A percentile compares a stretch with the other conserved stretches of the same genome.
Evolutionary conservation across 2,329 filamentous ascomycete species (phyloP).

Genomic region (Truncatella angustata): DNA sequence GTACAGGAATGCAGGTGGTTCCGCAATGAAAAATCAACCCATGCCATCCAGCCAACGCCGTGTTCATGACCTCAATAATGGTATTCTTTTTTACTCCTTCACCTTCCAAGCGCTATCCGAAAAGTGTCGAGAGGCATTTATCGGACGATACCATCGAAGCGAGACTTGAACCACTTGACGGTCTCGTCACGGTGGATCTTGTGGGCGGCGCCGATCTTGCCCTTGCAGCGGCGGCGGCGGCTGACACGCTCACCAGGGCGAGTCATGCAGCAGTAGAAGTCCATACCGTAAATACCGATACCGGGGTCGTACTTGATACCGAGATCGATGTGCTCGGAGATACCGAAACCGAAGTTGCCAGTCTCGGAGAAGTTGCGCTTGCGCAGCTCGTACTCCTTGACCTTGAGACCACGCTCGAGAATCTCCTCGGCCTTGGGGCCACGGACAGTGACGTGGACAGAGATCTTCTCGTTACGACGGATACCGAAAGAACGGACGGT

Average conservation of each 20-base stretch:
- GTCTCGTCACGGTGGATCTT: slow-evolving; percentile 93
- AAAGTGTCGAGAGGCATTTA: slow-evolving; percentile 54
- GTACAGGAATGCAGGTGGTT: slow-evolving; percentile 40
- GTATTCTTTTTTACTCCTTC: slow-evolving; percentile 24
- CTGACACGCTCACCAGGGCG: slow-evolving; percentile 97
- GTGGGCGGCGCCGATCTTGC: slow-evolving; percentile 83
- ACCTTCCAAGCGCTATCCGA: slow-evolving; percentile 16
- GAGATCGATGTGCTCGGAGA: slow-evolving; percentile 99
- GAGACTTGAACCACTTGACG: slow-evolving; percentile 88
- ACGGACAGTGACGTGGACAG: slow-evolving; percentile 98
- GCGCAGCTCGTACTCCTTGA: slow-evolving; percentile 99
- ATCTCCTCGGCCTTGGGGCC: slow-evolving; percentile 99
- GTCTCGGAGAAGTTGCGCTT: slow-evolving; percentile 99
- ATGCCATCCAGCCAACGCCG: slow-evolving; percentile 35
- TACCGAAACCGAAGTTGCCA: slow-evolving; percentile 99
- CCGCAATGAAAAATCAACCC: slow-evolving; percentile 33
- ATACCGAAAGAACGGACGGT: slow-evolving; percentile 99
- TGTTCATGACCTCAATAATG: slow-evolving; percentile 22
- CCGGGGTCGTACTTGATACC: slow-evolving; percentile 99
- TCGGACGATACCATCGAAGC: slow-evolving; percentile 98
- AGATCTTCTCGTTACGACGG: slow-evolving; percentile 99
- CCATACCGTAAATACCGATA: slow-evolving; percentile 99
- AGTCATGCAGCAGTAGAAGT: slow-evolving; percentile 99
- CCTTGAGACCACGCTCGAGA: slow-evolving; percentile 99
- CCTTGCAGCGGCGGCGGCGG: slow-evolving; percentile 88